Evolutionary conservation across 1,139 yeast genomes (phyloP).

Genomic region (Casaregolazyma suthepensis): DNA sequence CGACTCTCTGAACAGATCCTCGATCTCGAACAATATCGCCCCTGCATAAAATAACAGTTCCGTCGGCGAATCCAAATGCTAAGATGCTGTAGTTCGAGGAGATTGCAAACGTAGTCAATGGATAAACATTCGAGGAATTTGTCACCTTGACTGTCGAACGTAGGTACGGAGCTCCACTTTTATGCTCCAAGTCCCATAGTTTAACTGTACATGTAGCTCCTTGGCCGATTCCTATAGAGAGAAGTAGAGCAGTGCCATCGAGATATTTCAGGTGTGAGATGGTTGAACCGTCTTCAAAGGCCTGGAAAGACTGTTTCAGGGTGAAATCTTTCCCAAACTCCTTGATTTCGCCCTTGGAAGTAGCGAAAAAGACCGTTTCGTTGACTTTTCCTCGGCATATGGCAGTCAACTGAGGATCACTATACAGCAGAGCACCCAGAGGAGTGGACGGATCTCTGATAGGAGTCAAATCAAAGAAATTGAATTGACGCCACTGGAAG

Average conservation of each 20-base stretch:
- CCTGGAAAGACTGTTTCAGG: constrained; percentile 46
- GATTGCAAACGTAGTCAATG: constrained; percentile 60
- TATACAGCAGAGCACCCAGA: constrained; percentile 54
- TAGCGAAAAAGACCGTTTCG: constrained; percentile 51
- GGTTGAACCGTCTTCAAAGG: constrained; percentile 53
- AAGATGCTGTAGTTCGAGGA: constrained; percentile 56
- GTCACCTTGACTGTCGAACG: constrained; percentile 40
- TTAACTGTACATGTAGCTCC: constrained; percentile 64
- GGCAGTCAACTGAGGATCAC: constrained; percentile 67
- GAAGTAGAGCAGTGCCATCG: constrained; percentile 44
- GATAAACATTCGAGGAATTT: constrained; percentile 55
- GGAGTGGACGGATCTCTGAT: constrained; percentile 73
- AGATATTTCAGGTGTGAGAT: constrained; percentile 52
- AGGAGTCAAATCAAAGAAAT: constrained; percentile 78
- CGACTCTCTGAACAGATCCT: constrained; percentile 79
- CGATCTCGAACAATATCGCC: constrained; percentile 87
- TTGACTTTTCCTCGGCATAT: constrained; percentile 46
- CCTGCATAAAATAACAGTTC: constrained; percentile 70
- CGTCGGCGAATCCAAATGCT: constrained; percentile 84
- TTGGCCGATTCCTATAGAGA: constrained; percentile 64
- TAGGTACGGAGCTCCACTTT: constrained; percentile 33
- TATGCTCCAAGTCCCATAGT: constrained; percentile 52
- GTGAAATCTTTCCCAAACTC: constrained; percentile 49
- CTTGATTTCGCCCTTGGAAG: constrained; percentile 49
- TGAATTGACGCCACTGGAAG: constrained; percentile 73